phyloP scores from a whole-genome alignment of 306 rosid species.

The Leucaena leucocephala region DNA sequence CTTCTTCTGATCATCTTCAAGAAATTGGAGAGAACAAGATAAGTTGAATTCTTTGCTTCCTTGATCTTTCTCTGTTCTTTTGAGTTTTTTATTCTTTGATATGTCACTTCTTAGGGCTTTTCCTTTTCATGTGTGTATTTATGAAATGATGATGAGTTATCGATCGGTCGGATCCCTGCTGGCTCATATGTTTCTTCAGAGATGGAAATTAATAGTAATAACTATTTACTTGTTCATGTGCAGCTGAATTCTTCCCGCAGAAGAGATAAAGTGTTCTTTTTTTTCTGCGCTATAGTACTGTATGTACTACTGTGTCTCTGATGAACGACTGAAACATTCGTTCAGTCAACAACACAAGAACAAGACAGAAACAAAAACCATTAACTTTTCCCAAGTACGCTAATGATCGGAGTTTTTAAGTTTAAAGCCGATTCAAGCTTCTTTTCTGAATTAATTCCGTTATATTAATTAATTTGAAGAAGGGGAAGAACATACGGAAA shows the following conservation, averaged over 20 bases:
- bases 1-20: constrained; percentile 44
- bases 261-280: constrained; percentile 29
- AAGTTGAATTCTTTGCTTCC: constrained; percentile 29
- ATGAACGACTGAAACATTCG: background rate
- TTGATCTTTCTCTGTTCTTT: constrained; percentile 34
- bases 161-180: constrained; percentile 37
- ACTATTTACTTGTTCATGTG: constrained; percentile 29
- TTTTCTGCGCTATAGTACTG: background rate
- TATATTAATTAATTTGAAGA: background rate
- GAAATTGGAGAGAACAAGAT: background rate
- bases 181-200: constrained; percentile 24
- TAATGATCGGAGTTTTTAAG: constrained; percentile 21
- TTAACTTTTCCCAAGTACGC: background rate
- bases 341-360: background rate
- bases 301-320: constrained; percentile 10
- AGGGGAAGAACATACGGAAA: constrained; percentile 15
- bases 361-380: constrained; percentile 1
- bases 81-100: constrained; percentile 26
- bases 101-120: constrained; percentile 47
- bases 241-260: constrained; percentile 37
- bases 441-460: constrained; percentile 7
- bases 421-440: constrained; percentile 17
- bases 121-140: constrained; percentile 29
- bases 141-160: constrained; percentile 29
- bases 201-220: constrained; percentile 29